phyloP scores from a whole-genome alignment of 2,329 filamentous ascomycete species.

The Sarocladiaceae sp. region DNA sequence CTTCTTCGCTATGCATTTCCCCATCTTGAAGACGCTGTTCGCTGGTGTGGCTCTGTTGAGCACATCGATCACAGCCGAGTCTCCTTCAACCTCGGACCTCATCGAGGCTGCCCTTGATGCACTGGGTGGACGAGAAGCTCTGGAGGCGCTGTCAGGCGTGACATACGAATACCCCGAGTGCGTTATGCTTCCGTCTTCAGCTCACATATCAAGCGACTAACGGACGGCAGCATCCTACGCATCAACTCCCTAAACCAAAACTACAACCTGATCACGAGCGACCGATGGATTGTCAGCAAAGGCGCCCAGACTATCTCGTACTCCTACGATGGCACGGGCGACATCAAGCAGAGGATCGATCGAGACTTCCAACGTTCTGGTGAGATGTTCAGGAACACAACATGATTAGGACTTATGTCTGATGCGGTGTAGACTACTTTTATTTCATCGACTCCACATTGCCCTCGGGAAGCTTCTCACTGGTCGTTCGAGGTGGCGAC shows the following conservation, averaged over 20 bases:
- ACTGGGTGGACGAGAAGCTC: no score
- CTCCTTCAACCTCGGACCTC: no score
- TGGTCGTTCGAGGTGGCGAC: conserved; percentile 9
- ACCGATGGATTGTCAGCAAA: conserved; percentile 9
- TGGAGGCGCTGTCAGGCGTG: no score
- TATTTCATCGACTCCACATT: conserved; percentile 1
- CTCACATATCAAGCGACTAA: no score
- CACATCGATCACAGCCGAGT: no score
- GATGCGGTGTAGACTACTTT: conserved; percentile 7
- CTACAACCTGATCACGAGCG: conserved; percentile 12
- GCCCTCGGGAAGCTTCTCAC: conserved; percentile 5
- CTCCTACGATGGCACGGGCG: conserved; percentile 1
- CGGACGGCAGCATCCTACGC: conserved; percentile 6
- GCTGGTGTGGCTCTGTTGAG: no score
- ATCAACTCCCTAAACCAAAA: conserved; percentile 11
- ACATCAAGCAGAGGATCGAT: conserved; percentile 7
- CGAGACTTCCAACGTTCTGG: conserved; percentile 7
- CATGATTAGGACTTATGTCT: neutral
- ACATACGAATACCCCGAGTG: no score
- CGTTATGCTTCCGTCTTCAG: no score
- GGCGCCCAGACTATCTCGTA: conserved; percentile 13
- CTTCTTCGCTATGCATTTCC: no score
- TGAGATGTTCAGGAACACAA: no score
- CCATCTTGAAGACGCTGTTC: no score
- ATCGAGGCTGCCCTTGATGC: no score